Evolutionary conservation across 2,329 filamentous ascomycete genomes (phyloP), one percentile per base, ranked within the genome.

Genomic region (Paecilomyces niveus): DNA sequence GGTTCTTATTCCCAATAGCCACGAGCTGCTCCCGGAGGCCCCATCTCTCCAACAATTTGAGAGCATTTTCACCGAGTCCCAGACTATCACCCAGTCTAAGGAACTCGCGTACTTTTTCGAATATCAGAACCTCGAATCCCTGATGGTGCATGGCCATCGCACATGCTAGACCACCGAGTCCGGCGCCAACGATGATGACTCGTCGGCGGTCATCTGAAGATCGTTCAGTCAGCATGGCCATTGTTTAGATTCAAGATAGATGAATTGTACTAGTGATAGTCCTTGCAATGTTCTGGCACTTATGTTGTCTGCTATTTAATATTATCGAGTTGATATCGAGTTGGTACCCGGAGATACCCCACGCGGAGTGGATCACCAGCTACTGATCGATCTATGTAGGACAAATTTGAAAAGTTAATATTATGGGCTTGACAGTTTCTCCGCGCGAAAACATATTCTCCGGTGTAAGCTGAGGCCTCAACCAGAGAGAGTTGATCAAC

Each of bases 141-240:
- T 54, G 52, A 21, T 58, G 21, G 29, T 58, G 59, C 56, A 58
- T 58, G 1, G 59, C 57, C 57, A 60, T 60, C 24, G 56, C 59
- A 24, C 56, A 58, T 31, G 59, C 56, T 13, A 60, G 80, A 11
- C 79, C 79, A 7, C 79, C 79, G 1, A 81, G 74, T 10, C 79
- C 79, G 18, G 78, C 79, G 18, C 79, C 79, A n/a, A 81, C 76
- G 22, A 81, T 72, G 29, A 81, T 77, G 33, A 78, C 79, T 79
- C 57, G 45, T 15, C 11, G 51, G n/a, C 51, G 51, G 51, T 24
- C 51, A 26, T 31, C 51, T 53, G 51, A 53, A 26, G 51, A 22
- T 53, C 51, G 22, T 53, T 53, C 51, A 9, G 39, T 45, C 15
- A 45, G 15, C 39, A 45, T 45, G n/a, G 39, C 7, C 15, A 8